Conservation (phyloP, 2,329 filamentous ascomycete species). For the Beauveria sp. region DNA sequence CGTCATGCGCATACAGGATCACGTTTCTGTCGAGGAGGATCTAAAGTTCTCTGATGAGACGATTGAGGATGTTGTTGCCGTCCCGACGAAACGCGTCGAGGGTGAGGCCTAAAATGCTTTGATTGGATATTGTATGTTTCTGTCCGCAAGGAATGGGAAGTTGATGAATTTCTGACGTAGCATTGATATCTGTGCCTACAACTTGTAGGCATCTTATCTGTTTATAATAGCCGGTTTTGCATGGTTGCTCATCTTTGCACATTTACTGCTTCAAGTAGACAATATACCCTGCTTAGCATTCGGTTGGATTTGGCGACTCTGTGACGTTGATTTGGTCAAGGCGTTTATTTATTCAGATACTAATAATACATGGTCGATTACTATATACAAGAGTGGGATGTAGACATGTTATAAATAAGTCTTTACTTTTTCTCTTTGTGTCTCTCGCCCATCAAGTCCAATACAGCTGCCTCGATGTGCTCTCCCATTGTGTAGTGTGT, state of each 20-base stretch:
- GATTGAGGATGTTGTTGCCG: constrained; percentile 53
- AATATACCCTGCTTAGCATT: constrained; percentile 12
- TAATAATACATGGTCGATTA: not conserved
- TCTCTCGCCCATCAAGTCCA: constrained; percentile 6
- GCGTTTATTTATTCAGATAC: no score
- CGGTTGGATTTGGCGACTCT: not conserved
- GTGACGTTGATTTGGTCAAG: not conserved
- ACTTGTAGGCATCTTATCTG: constrained; percentile 3
- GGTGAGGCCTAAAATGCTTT: not conserved
- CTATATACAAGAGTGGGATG: not conserved
- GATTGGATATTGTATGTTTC: not conserved
- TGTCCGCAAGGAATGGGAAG: not conserved
- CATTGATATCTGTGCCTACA: constrained; percentile 1
- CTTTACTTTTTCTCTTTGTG: not conserved
- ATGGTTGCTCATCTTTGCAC: constrained; percentile 6
- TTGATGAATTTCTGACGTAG: constrained; percentile 5
- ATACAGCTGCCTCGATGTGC: constrained; percentile 15
- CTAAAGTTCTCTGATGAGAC: constrained; percentile 81
- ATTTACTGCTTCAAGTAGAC: constrained; percentile 11
- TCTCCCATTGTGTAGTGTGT: constrained; percentile 24
- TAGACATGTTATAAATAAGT: not conserved
- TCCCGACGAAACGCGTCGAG: not conserved
- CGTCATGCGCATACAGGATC: constrained; percentile 70
- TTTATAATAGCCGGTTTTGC: constrained; percentile 5
- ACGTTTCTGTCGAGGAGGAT: constrained; percentile 74